Evolutionary conservation across 768 basidiomycete species (phyloP).

Genomic region (Suillus clintonianus): DNA sequence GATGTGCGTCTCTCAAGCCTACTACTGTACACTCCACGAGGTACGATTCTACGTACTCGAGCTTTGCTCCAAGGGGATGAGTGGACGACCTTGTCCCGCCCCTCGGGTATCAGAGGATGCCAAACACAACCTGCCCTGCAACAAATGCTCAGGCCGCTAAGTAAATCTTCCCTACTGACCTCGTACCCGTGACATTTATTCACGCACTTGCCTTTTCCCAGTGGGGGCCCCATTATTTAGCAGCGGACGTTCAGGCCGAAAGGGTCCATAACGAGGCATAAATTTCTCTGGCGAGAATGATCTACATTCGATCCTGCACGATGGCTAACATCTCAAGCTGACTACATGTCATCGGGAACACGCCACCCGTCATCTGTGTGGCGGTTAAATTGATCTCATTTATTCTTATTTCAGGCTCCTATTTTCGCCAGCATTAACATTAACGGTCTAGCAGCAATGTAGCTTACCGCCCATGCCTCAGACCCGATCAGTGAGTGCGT

Average conservation of each 20-base stretch:
- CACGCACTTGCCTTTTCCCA: too few species aligned
- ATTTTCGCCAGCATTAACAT: not conserved
- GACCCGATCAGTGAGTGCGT: not conserved
- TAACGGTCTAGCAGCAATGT: not conserved
- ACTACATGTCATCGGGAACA: not conserved
- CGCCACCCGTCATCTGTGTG: not conserved
- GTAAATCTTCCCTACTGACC: not conserved
- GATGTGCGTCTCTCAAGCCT: constrained; percentile 1
- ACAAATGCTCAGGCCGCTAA: constrained; percentile 6
- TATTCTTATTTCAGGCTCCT: not conserved
- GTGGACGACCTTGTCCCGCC: not conserved
- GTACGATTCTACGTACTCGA: not conserved
- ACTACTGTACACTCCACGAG: constrained; percentile 10
- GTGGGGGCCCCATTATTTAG: not conserved
- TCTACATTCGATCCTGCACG: not conserved
- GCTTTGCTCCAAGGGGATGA: not conserved
- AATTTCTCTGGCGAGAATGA: not conserved
- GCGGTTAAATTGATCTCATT: not conserved
- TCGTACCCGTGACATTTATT: too few species aligned
- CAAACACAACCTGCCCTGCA: constrained; percentile 9
- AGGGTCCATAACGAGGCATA: not conserved
- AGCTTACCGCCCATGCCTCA: not conserved
- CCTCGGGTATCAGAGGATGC: not conserved
- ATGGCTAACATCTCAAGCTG: not conserved
- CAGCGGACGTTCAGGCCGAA: not conserved